Evolutionary conservation across 2,329 filamentous ascomycete genomes (phyloP).

Genomic region (Botrytis deweyae): DNA sequence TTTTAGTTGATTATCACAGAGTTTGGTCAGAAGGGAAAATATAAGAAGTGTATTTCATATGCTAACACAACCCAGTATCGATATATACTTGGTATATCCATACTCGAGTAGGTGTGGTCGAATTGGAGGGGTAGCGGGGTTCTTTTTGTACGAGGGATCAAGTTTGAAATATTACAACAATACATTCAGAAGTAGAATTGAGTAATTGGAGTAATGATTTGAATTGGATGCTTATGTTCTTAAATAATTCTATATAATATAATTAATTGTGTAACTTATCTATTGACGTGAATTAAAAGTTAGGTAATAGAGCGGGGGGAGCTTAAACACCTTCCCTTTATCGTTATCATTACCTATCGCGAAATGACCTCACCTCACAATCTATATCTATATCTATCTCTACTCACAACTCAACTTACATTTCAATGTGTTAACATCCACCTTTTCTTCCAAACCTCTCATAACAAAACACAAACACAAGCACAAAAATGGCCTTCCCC

Average conservation of each 20-base stretch:
- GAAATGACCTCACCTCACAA: conserved; percentile 5
- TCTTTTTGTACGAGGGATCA: not conserved
- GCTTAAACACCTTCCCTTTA: not conserved
- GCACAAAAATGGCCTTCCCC: not conserved
- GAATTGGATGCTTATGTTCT: no score
- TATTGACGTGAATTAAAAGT: not conserved
- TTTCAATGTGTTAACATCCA: not conserved
- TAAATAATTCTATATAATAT: no score
- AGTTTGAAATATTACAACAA: no score
- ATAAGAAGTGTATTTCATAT: not conserved
- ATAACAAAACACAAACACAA: no score
- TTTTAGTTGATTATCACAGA: not conserved
- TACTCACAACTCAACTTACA: not conserved
- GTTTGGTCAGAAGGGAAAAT: no score
- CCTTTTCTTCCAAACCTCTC: not conserved
- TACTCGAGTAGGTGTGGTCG: not conserved
- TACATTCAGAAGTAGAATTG: no score
- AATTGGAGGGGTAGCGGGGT: not conserved
- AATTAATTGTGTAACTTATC: not conserved
- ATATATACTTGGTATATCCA: not conserved
- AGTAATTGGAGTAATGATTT: no score
- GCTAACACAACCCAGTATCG: not conserved
- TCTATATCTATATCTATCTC: not conserved
- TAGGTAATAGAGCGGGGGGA: not conserved
- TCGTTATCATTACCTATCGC: not conserved